Percentiles rank a stretch among this genome's conserved stretches.
Conservation (phyloP, 805 yeast genomes). For the Yarrowia sp. region DNA sequence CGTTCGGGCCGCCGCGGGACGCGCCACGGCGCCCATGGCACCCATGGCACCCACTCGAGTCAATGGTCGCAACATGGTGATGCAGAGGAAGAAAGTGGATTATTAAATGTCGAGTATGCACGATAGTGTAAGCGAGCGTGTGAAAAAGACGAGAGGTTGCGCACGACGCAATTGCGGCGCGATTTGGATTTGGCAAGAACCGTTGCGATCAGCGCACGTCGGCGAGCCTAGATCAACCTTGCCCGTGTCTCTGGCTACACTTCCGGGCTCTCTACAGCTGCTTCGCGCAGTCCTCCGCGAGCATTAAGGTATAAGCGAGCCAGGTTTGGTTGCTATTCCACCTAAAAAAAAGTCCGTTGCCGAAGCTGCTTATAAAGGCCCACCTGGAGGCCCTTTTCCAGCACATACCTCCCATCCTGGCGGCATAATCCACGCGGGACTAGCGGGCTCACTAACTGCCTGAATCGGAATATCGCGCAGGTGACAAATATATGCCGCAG, state of each 20-base stretch:
- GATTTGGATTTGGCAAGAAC: neutral
- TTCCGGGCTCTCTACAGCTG: no score
- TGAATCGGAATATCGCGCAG: conserved; percentile 1
- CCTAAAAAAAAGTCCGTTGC: no score
- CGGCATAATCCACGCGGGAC: conserved; percentile 1
- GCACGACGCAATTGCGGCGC: neutral
- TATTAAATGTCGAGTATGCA: neutral
- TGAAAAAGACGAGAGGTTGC: neutral
- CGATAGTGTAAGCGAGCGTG: neutral
- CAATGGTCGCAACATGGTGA: conserved; percentile 1
- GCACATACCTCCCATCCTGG: neutral
- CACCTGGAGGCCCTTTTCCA: no score
- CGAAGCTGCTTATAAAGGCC: no score
- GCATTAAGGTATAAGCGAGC: neutral
- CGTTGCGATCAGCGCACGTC: neutral
- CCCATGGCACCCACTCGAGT: neutral
- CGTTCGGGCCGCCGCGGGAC: neutral
- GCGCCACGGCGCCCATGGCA: neutral
- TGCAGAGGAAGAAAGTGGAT: neutral
- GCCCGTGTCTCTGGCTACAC: no score
- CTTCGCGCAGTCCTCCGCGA: no score
- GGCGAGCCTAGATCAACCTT: neutral
- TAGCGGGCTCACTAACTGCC: neutral
- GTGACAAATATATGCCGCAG: conserved; percentile 7
- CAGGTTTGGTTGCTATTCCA: neutral